Conservation (phyloP, 2,329 filamentous ascomycete genomes). For the Parastagonospora nodorum region DNA sequence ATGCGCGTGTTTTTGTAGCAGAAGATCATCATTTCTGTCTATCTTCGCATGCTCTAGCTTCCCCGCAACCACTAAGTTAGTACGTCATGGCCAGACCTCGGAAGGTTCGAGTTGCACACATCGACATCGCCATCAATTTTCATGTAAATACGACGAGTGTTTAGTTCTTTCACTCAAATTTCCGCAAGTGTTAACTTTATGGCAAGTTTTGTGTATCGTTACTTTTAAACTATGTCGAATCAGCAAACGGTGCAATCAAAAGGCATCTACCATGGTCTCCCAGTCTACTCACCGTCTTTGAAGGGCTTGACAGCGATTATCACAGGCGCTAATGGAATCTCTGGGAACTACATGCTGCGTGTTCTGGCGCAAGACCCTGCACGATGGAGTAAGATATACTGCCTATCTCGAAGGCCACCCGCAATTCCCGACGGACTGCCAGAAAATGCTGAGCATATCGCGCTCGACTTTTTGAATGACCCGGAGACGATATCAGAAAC, state of each 20-base stretch:
- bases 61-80: no score
- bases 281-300: conserved; percentile 49
- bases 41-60: no score
- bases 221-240: conserved; percentile 18
- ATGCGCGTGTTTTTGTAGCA: no score
- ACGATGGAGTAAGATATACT: conserved; percentile 60
- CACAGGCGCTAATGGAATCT: conserved; percentile 61
- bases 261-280: conserved; percentile 58
- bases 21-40: no score
- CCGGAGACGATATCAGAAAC: conserved; percentile 45
- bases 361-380: conserved; percentile 53
- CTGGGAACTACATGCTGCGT: conserved; percentile 57
- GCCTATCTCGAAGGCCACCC: conserved; percentile 54
- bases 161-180: no score
- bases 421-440: conserved; percentile 42
- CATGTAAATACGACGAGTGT: no score
- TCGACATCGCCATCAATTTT: no score
- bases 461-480: conserved; percentile 48
- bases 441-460: conserved; percentile 50
- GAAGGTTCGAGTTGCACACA: no score
- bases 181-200: no score
- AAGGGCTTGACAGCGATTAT: conserved; percentile 57
- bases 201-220: no score
- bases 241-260: conserved; percentile 32
- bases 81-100: no score